phyloP scores from a whole-genome alignment of 208 protist species.

The Hexamita inflata region DNA sequence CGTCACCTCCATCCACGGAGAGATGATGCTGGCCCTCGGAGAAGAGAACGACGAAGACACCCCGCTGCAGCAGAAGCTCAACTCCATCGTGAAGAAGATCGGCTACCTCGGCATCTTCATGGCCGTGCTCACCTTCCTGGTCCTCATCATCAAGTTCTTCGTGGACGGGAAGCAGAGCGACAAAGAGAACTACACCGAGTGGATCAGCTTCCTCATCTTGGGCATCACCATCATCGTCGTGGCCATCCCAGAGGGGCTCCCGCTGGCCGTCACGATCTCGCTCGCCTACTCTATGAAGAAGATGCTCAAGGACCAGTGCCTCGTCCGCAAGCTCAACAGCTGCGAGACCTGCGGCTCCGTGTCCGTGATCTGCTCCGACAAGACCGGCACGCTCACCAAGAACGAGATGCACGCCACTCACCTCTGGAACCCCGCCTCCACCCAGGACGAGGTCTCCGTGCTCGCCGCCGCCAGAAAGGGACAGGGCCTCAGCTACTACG shows the following conservation, averaged over 20 bases:
- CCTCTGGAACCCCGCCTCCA: slow-evolving; percentile 52
- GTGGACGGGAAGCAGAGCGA: neutral
- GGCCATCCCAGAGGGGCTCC: slow-evolving; percentile 81
- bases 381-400: slow-evolving; percentile 89
- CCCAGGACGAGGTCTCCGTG: slow-evolving; percentile 39
- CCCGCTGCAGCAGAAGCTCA: slow-evolving; percentile 67
- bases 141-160: slow-evolving; percentile 35
- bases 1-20: slow-evolving; percentile 60
- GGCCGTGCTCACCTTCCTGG: slow-evolving; percentile 58
- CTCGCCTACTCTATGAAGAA: slow-evolving; percentile 83
- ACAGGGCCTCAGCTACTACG: neutral
- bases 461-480: too few relatives aligned
- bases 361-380: slow-evolving; percentile 77
- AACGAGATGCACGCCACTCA: slow-evolving; percentile 83
- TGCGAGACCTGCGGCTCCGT: slow-evolving; percentile 83
- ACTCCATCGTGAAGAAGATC: slow-evolving; percentile 59
- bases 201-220: slow-evolving; percentile 66
- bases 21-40: slow-evolving; percentile 43
- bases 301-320: slow-evolving; percentile 92
- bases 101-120: slow-evolving; percentile 60
- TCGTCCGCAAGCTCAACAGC: slow-evolving; percentile 78
- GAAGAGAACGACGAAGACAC: slow-evolving; percentile 57
- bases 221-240: slow-evolving; percentile 80
- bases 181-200: too few relatives aligned
- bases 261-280: slow-evolving; percentile 81